Base-by-base conservation (phyloP, 495 filamentous ascomycete species). In the Xylaria sp. region DNA sequence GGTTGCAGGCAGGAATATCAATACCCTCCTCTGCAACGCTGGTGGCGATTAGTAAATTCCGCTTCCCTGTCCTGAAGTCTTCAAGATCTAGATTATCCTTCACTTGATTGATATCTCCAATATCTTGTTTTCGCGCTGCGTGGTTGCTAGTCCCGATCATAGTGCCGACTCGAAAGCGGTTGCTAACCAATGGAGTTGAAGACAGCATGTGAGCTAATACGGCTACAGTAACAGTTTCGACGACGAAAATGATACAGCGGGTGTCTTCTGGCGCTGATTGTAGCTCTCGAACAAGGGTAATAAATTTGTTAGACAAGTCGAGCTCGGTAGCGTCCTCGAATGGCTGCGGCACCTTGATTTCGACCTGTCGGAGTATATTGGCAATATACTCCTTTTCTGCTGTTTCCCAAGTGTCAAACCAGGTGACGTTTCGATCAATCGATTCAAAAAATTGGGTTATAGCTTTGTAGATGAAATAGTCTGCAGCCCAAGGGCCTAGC, bases 21-120 rank as follows among this genome's bases (percentile, higher is more conserved):
- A 99, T 92, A 0, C 95, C 96, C 80, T 99, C 96, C 79, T 98
- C 95, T 0, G 97, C 82, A 0, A 95, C 95, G 74, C 88, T 92
- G 0, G 95, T 98, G 0, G 93, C 88, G 8, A 99, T 81, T 12
- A 99, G 84, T 1, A 99, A 83, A 73, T 97, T 96, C 40, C 88
- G 88, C 5, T 80, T 82, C 11, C 94, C 93, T 3, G 76, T 74
- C 21, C 88, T 88, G 71, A 99, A 95, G 17, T 90, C 84, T 11
- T 89, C 82, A 2, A 99, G 85, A 0, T 90, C 90, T 29, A 85
- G 71, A 46, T 82, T 76, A 67, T 93, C 82, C 12, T 86, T 86
- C 9, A 80, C 73, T 9, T 85, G 85, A 1, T 86, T 82, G 17
- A 95, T 80, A 48, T 95, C 91, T 5, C 86, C 84, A 14, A 97